Evolutionary conservation across 345 rosid species (phyloP).

Genomic region (Brassica nigra): DNA sequence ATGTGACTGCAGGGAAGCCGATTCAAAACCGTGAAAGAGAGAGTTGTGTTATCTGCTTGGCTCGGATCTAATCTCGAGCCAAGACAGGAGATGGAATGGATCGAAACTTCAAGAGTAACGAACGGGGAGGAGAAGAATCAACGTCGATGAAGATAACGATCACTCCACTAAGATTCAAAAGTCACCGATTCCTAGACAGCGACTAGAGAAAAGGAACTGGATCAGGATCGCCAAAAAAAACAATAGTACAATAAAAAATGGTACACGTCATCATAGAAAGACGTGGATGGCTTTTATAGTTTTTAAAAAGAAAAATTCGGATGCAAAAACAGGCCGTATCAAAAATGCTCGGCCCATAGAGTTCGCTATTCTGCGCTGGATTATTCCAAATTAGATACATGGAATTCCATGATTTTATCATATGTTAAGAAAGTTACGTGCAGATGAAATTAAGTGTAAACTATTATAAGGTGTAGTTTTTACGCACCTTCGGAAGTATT

Average conservation of each 20-base stretch:
- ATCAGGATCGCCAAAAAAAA: constrained; percentile 20
- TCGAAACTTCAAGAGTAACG: constrained; percentile 10
- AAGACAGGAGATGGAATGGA: constrained; percentile 56
- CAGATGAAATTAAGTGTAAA: not conserved
- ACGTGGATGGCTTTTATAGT: constrained; percentile 15
- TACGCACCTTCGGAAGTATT: not conserved
- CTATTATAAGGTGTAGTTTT: not conserved
- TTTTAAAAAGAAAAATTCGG: not conserved
- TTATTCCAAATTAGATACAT: not conserved
- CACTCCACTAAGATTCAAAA: constrained; percentile 31
- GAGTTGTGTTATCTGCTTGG: constrained; percentile 61
- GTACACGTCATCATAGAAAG: constrained; percentile 31
- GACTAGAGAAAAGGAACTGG: constrained; percentile 30
- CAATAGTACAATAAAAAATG: not conserved
- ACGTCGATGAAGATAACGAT: constrained; percentile 34
- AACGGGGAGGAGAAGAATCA: not conserved
- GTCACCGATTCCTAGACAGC: constrained; percentile 39
- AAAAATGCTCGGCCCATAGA: not conserved
- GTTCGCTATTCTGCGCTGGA: not conserved
- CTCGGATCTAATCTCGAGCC: constrained; percentile 90
- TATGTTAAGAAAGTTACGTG: not conserved
- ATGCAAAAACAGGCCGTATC: constrained; percentile 1
- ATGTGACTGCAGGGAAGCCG: constrained; percentile 21
- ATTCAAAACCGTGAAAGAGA: constrained; percentile 45
- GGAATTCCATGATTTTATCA: not conserved